Conservation (phyloP, 2,329 filamentous ascomycete species). For the Trichoderma oligosporum region DNA sequence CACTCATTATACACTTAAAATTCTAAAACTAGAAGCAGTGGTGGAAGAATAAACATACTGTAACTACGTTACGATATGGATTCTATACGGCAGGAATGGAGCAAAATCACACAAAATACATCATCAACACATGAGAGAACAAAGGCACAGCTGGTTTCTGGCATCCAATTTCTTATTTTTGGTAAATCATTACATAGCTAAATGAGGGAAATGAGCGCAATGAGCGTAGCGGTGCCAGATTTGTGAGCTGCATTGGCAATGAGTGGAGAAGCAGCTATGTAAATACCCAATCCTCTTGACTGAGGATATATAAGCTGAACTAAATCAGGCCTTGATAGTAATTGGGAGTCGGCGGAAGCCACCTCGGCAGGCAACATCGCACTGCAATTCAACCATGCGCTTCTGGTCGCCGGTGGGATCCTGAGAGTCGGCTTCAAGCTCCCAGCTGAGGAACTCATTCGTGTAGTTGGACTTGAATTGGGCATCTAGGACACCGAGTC, state of each 20-base stretch:
- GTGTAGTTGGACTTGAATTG: slow-evolving; percentile 70
- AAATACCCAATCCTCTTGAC: not conserved
- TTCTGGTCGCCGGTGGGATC: slow-evolving; percentile 72
- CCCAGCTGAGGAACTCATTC: slow-evolving; percentile 66
- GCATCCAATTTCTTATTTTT: slow-evolving; percentile 1
- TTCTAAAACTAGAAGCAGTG: no score
- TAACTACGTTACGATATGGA: no score
- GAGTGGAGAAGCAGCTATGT: slow-evolving; percentile 1
- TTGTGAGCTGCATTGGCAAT: not conserved
- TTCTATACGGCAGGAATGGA: not conserved
- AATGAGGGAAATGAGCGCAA: slow-evolving; percentile 13
- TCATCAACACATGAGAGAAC: not conserved
- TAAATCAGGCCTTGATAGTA: slow-evolving; percentile 1
- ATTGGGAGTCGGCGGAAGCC: slow-evolving; percentile 55
- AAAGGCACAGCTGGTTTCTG: not conserved
- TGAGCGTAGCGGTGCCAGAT: slow-evolving; percentile 16
- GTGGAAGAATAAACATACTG: no score
- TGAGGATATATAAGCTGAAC: not conserved
- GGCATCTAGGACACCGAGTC: slow-evolving; percentile 62
- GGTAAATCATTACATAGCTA: slow-evolving; percentile 6
- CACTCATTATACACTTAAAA: no score
- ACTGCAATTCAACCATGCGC: slow-evolving; percentile 66
- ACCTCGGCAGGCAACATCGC: slow-evolving; percentile 60
- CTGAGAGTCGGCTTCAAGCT: slow-evolving; percentile 57
- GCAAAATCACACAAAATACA: not conserved